These are phyloP conservation scores for Pouteria glomerata DNA, from an alignment of 148 eudicot genomes.

Conservation along the genomic window DNA sequence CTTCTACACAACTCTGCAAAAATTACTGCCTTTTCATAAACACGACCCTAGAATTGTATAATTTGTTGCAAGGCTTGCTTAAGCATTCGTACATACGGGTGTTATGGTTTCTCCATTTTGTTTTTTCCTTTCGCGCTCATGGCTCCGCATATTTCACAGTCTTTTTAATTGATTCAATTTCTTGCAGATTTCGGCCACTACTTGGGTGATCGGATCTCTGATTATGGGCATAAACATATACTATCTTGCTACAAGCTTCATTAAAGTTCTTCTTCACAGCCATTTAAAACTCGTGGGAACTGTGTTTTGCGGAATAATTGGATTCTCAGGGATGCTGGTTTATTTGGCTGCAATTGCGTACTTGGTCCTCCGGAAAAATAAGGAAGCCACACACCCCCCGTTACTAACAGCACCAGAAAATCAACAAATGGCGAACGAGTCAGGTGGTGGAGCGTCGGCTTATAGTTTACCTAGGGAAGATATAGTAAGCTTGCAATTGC, in stretches of 20 bases:
- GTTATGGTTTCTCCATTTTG: too few relatives aligned
- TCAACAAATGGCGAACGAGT: constrained; percentile 22
- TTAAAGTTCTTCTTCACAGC: constrained; percentile 60
- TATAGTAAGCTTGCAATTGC: constrained; percentile 80
- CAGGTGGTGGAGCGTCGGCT: constrained; percentile 5
- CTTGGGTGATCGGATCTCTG: constrained; percentile 86
- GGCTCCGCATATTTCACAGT: background rate
- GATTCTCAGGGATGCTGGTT: constrained; percentile 56
- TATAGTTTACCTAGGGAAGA: constrained; percentile 65
- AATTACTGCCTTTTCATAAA: background rate
- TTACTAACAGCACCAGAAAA: constrained; percentile 46
- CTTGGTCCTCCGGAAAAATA: constrained; percentile 65
- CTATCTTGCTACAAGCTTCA: constrained; percentile 63
- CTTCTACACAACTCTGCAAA: background rate
- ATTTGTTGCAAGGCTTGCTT: background rate
- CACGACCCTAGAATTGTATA: background rate
- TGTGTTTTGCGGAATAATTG: constrained; percentile 60
- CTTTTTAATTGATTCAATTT: background rate
- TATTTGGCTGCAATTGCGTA: constrained; percentile 74
- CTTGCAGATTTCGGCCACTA: constrained; percentile 67
- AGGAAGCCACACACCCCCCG: constrained; percentile 51
- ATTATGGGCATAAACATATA: constrained; percentile 87
- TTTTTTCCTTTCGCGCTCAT: background rate
- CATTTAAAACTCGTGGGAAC: constrained; percentile 40
- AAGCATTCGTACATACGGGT: background rate